Conservation (phyloP, 495 filamentous ascomycete species). For the Hypoxylon fuscum region DNA sequence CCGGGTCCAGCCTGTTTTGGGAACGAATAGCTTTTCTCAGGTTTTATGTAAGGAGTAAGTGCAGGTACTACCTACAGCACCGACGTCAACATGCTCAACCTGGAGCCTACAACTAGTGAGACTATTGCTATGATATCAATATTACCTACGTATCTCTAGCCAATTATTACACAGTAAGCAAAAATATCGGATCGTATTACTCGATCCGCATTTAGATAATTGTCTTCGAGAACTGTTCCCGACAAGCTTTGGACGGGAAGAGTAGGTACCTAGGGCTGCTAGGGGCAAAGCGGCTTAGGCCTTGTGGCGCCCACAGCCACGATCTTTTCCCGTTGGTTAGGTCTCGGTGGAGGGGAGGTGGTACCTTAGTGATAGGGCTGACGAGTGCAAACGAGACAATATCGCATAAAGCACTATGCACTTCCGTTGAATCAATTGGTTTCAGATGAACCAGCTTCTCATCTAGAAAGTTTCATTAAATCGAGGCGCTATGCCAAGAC, state of each 20-base stretch:
- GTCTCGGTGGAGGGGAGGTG: no score
- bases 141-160: slow-evolving; percentile 15
- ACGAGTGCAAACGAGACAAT: slow-evolving; percentile 4
- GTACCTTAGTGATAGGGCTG: slow-evolving; percentile 27
- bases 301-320: slow-evolving; percentile 27
- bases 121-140: slow-evolving; percentile 7
- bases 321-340: slow-evolving; percentile 3
- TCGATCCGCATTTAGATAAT: slow-evolving; percentile 15
- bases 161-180: slow-evolving; percentile 17
- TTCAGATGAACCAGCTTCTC: slow-evolving; percentile 4
- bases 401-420: slow-evolving; percentile 3
- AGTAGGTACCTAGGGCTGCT: no score
- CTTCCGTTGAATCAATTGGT: slow-evolving; percentile 16
- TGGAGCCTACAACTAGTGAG: slow-evolving; percentile 1
- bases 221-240: slow-evolving; percentile 34
- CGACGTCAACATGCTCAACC: slow-evolving; percentile 12
- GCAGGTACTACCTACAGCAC: neutral
- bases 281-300: slow-evolving; percentile 1
- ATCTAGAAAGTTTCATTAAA: slow-evolving; percentile 8
- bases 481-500: slow-evolving; percentile 21
- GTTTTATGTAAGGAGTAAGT: neutral
- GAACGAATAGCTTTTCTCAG: no score
- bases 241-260: slow-evolving; percentile 6
- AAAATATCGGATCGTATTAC: slow-evolving; percentile 13
- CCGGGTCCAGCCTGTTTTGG: no score